A percentile compares a stretch with the other conserved stretches of the same genome.
Evolutionary conservation across 129 eudicot genomes (phyloP).

Genomic region (Tagetes patula): DNA sequence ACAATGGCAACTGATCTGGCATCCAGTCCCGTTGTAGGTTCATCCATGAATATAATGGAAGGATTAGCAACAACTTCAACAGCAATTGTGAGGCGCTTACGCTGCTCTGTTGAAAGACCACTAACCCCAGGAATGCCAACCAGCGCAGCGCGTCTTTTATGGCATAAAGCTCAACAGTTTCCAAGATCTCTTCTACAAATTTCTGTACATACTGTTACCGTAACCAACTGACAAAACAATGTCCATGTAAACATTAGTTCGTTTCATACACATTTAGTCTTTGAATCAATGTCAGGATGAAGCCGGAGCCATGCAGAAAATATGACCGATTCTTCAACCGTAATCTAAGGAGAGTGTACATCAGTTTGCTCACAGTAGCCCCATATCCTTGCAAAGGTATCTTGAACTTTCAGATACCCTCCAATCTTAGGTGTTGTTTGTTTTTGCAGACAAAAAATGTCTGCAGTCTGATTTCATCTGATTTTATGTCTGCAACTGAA

Average conservation of each 20-base stretch:
- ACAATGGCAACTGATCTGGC: slow-evolving; percentile 44
- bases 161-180: slow-evolving; percentile 27
- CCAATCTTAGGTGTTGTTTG: slow-evolving; percentile 17
- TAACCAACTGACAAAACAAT: background rate
- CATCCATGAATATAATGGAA: slow-evolving; percentile 43
- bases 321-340: slow-evolving; percentile 33
- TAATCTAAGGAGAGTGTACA: slow-evolving; percentile 39
- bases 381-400: slow-evolving; percentile 44
- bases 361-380: slow-evolving; percentile 48
- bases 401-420: slow-evolving; percentile 46
- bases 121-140: slow-evolving; percentile 39
- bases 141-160: slow-evolving; percentile 14
- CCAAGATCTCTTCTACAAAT: background rate
- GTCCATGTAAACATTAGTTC: background rate
- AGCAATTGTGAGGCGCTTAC: slow-evolving; percentile 41
- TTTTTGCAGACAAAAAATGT: too few species aligned
- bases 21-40: slow-evolving; percentile 43
- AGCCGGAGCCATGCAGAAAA: slow-evolving; percentile 41
- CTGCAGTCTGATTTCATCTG: too few species aligned
- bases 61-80: slow-evolving; percentile 46
- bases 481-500: too few species aligned
- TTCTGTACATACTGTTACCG: background rate
- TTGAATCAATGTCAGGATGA: slow-evolving; percentile 35
- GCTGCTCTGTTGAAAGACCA: slow-evolving; percentile 41
- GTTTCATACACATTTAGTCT: slow-evolving; percentile 32